A percentile compares a stretch with the other conserved stretches of the same genome.
Evolutionary conservation across 169 alveolate species (phyloP).

Genomic region (Plasmodium vinckei): DNA sequence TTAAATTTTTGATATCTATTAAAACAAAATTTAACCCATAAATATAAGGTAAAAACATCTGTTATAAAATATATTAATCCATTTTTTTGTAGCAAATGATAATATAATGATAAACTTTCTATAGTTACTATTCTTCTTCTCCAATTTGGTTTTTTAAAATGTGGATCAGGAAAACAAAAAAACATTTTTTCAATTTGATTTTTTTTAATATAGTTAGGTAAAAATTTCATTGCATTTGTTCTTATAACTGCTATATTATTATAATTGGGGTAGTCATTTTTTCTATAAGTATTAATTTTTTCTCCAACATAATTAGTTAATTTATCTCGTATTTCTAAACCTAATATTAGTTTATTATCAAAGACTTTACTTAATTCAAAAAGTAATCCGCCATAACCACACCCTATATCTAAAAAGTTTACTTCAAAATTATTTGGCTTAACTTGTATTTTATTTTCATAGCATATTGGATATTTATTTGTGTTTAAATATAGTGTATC

Average conservation of each 20-base stretch:
- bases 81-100: constrained; percentile 78
- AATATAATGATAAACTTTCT: constrained; percentile 83
- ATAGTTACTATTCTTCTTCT: constrained; percentile 88
- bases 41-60: constrained; percentile 88
- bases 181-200: constrained; percentile 87
- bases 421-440: constrained; percentile 30
- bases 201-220: constrained; percentile 89
- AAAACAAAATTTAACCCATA: constrained; percentile 84
- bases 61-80: constrained; percentile 87
- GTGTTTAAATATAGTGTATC: constrained; percentile 26
- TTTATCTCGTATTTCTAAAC: constrained; percentile 92
- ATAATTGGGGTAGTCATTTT: constrained; percentile 76
- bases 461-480: constrained; percentile 32
- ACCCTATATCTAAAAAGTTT: constrained; percentile 89
- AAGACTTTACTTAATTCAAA: constrained; percentile 84
- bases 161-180: constrained; percentile 94
- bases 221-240: constrained; percentile 91
- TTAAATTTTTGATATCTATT: constrained; percentile 80
- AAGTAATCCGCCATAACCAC: constrained; percentile 92
- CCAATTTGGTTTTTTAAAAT: constrained; percentile 91
- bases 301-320: constrained; percentile 92
- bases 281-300: constrained; percentile 84
- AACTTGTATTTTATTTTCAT: not conserved
- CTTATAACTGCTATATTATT: constrained; percentile 87
- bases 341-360: constrained; percentile 84